phyloP scores from a whole-genome alignment of 2,329 filamentous ascomycete genomes.

The Colletotrichum spaethianum region DNA sequence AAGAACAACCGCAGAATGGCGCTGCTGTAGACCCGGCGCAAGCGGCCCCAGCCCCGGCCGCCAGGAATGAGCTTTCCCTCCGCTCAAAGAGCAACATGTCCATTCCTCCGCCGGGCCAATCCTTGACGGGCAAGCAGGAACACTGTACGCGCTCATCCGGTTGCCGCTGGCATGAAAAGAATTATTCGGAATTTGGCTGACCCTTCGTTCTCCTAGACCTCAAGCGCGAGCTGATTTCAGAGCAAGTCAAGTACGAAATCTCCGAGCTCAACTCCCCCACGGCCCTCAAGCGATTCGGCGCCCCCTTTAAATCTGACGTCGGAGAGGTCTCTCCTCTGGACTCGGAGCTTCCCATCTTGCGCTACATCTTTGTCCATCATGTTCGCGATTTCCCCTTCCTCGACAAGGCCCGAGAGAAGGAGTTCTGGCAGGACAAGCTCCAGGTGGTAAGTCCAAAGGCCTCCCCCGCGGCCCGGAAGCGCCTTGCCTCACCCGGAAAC shows the following conservation, averaged over 20 bases:
- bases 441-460: constrained; percentile 79
- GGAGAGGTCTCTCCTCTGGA: constrained; percentile 95
- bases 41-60: constrained; percentile 20
- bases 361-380: constrained; percentile 98
- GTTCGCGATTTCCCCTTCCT: constrained; percentile 98
- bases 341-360: constrained; percentile 91
- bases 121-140: constrained; percentile 95
- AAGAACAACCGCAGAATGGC: constrained; percentile 41
- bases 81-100: constrained; percentile 48
- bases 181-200: constrained; percentile 7
- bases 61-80: constrained; percentile 40
- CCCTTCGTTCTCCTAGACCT: constrained; percentile 73
- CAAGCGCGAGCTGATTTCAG: constrained; percentile 92
- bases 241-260: constrained; percentile 93
- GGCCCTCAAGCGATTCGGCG: constrained; percentile 93
- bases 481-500: constrained; percentile 11
- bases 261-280: constrained; percentile 94
- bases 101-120: constrained; percentile 59
- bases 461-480: not conserved
- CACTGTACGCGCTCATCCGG: constrained; percentile 78
- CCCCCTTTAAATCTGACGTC: constrained; percentile 92
- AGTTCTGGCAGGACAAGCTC: constrained; percentile 99
- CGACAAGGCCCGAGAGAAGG: constrained; percentile 96
- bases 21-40: constrained; percentile 34
- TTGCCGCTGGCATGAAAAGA: not conserved